Evolutionary conservation across 768 basidiomycete species (phyloP), one percentile per base, ranked within the genome.

Genomic region (Termitomyces sp.): DNA sequence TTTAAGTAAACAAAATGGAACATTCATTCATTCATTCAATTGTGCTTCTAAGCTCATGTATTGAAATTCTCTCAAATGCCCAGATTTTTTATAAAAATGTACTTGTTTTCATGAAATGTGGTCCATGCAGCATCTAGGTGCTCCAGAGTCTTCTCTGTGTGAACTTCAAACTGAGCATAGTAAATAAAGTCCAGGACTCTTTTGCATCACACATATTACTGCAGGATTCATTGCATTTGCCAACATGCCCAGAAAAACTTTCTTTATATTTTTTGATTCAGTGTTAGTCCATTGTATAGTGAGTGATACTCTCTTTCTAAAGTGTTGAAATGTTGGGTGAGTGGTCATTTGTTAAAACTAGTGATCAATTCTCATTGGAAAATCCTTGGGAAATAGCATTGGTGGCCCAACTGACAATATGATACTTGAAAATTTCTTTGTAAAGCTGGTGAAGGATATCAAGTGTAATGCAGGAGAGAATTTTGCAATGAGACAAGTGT

Each of bases 381-480:
- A 5, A 5, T n/a, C 52, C 43, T 23, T 25, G 64, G 11, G 66
- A 48, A 1, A 63, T 59, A 40, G 43, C 34, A 11, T 54, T 32
- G 23, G 6, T 61, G 63, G 11, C 61, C 77, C 74, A 79, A 6
- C 63, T 67, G 0, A 72, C 65, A 3, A 76, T 50, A 48, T 79
- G 77, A 49, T 78, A 72, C 49, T 76, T 76, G 68, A 79, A 76
- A 2, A n/a, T 54, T 0, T 79, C 79, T 59, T 81, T 75, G 63
- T 79, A 71, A 0, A 81, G 64, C 59, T 79, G 77, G 59, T 79
- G 78, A 16, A 80, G 72, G 25, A 78, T 42, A 66, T 78, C 66
- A 16, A 73, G 70, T 0, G 72, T 75, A 30, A 81, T 57, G n/a
- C 57, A 67, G 0, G 32, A 0, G 60, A 73, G 75, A 39, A 79